Conservation (phyloP, 1,139 yeast genomes). For the Hyphopichia khmerensis region DNA sequence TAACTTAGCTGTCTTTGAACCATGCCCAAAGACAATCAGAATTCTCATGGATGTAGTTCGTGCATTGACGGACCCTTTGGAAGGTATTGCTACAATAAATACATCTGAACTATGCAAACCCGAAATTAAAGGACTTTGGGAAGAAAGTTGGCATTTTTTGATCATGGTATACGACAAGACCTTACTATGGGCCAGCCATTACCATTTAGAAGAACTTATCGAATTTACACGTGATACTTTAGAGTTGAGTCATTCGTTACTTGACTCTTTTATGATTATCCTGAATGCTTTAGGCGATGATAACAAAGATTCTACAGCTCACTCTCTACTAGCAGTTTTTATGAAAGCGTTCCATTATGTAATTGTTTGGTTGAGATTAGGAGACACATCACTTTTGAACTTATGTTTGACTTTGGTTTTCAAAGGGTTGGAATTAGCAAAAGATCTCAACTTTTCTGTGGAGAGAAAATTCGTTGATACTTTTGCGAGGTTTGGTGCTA, state of each 20-base stretch:
- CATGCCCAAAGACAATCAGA: conserved; percentile 73
- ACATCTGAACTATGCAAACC: conserved; percentile 7
- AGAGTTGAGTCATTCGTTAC: conserved; percentile 68
- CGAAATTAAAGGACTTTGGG: conserved; percentile 55
- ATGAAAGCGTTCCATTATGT: conserved; percentile 58
- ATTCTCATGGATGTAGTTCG: conserved; percentile 72
- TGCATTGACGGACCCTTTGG: conserved; percentile 64
- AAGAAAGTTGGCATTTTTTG: conserved; percentile 65
- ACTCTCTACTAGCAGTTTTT: conserved; percentile 31
- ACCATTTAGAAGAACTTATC: conserved; percentile 56
- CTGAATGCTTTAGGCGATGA: conserved; percentile 28
- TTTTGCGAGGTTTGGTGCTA: conserved; percentile 63
- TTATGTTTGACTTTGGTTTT: conserved; percentile 74
- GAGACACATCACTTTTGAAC: conserved; percentile 71
- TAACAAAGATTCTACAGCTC: conserved; percentile 10
- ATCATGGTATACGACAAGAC: conserved; percentile 69
- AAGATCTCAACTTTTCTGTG: conserved; percentile 47
- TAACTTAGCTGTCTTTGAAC: conserved; percentile 57
- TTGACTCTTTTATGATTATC: conserved; percentile 63
- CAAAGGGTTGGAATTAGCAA: conserved; percentile 63
- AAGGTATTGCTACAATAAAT: conserved; percentile 40
- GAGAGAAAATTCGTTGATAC: conserved; percentile 47
- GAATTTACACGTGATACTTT: conserved; percentile 86
- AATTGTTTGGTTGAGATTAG: conserved; percentile 77
- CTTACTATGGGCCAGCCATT: conserved; percentile 67